phyloP scores from a whole-genome alignment of 257 asterid species.

The Scutellaria barbata region DNA sequence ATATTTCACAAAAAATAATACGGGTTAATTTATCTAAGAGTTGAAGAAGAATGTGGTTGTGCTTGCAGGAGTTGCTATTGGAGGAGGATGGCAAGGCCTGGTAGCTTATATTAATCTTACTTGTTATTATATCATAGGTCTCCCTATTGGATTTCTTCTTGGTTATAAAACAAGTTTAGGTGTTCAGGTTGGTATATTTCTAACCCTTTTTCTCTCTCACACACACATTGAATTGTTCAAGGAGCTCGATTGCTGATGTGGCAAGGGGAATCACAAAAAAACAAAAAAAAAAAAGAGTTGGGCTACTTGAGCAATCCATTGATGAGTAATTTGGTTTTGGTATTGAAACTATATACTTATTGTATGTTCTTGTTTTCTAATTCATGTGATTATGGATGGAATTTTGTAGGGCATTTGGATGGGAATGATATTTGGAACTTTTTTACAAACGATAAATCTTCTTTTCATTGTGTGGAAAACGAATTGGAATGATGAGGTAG shows the following conservation, averaged over 20 bases:
- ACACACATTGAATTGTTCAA: too few relatives aligned
- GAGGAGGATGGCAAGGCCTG: conserved; percentile 99
- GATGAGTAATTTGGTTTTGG: too few relatives aligned
- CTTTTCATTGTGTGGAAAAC: conserved; percentile 75
- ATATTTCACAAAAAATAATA: too few relatives aligned
- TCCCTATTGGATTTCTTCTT: conserved; percentile 76
- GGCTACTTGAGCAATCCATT: neutral
- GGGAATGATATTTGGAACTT: conserved; percentile 97
- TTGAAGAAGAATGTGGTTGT: conserved; percentile 7
- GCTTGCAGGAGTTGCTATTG: conserved; percentile 87
- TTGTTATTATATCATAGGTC: conserved; percentile 81
- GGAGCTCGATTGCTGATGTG: too few relatives aligned
- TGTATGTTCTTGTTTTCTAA: neutral
- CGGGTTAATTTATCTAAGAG: neutral
- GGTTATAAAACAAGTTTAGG: conserved; percentile 77
- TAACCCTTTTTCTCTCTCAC: neutral
- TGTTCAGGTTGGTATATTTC: conserved; percentile 63
- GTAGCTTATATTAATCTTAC: conserved; percentile 83
- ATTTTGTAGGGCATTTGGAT: conserved; percentile 83
- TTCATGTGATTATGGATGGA: conserved; percentile 8
- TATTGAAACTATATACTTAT: too few relatives aligned
- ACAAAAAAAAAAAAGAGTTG: neutral
- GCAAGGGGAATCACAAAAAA: too few relatives aligned
- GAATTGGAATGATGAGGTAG: conserved; percentile 92
- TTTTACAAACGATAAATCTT: conserved; percentile 73